Conservation (phyloP, 1,284 basidiomycete species). For the Heliocybe sulcata region DNA sequence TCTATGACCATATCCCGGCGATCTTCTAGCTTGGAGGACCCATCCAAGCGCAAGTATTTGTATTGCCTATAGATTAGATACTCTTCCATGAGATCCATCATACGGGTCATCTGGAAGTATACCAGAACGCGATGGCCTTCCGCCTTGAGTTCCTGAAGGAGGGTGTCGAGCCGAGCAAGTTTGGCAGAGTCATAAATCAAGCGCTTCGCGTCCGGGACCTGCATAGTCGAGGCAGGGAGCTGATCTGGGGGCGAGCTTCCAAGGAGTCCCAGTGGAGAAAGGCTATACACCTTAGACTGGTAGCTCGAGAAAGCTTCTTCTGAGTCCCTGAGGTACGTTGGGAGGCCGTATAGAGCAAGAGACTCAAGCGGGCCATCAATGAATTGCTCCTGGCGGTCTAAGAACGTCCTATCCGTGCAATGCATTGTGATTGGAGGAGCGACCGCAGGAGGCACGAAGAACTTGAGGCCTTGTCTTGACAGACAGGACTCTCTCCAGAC, state of each 20-base stretch:
- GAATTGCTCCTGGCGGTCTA: slow-evolving; percentile 61
- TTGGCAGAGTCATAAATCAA: slow-evolving; percentile 97
- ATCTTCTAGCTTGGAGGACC: slow-evolving; percentile 93
- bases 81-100: slow-evolving; percentile 99
- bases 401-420: slow-evolving; percentile 74
- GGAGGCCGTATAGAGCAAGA: slow-evolving; percentile 81
- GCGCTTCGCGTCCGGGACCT: slow-evolving; percentile 92
- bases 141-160: slow-evolving; percentile 90
- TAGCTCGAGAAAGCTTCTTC: slow-evolving; percentile 46
- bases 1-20: slow-evolving; percentile 99
- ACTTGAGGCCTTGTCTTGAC: slow-evolving; percentile 72
- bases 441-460: slow-evolving; percentile 77
- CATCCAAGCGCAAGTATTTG: slow-evolving; percentile 95
- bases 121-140: slow-evolving; percentile 93
- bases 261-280: slow-evolving; percentile 69
- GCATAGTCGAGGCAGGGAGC: slow-evolving; percentile 81
- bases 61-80: slow-evolving; percentile 97
- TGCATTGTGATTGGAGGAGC: slow-evolving; percentile 79
- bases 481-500: slow-evolving; percentile 75
- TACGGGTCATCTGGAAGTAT: slow-evolving; percentile 99
- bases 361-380: slow-evolving; percentile 67
- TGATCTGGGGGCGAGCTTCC: slow-evolving; percentile 66
- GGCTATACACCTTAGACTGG: slow-evolving; percentile 46
- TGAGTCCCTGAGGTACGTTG: slow-evolving; percentile 62
- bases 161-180: slow-evolving; percentile 82